A percentile compares a stretch with the other conserved stretches of the same genome.
Conservation (phyloP, 345 rosid genomes). For the Eucalyptus sp. region DNA sequence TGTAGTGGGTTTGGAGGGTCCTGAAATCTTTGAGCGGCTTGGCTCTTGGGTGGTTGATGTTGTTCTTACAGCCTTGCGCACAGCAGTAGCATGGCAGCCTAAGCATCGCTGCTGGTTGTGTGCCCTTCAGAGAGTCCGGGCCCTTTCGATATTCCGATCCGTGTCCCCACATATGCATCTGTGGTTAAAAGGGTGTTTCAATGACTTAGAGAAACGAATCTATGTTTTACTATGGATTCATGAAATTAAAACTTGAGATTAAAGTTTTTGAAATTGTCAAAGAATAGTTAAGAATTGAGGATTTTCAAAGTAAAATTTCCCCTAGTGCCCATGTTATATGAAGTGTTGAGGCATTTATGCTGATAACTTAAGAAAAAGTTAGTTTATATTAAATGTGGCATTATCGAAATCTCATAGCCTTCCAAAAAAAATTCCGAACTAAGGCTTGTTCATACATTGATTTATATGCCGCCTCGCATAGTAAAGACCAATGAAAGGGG, state of each 20-base stretch:
- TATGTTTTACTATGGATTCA: background rate
- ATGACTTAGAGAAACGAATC: background rate
- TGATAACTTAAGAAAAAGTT: background rate
- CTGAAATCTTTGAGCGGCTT: slow-evolving; percentile 72
- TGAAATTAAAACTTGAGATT: background rate
- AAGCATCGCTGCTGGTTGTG: slow-evolving; percentile 76
- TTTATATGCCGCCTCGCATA: background rate
- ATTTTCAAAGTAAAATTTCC: background rate
- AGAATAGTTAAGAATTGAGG: background rate
- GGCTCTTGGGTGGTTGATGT: slow-evolving; percentile 72
- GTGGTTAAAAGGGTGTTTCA: background rate
- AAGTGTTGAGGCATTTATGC: background rate
- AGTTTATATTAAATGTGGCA: background rate
- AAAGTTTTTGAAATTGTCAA: background rate
- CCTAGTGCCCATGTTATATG: background rate
- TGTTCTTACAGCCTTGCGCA: slow-evolving; percentile 75
- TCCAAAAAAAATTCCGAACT: background rate
- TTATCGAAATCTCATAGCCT: background rate
- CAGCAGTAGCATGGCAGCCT: slow-evolving; percentile 76
- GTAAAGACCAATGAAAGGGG: background rate
- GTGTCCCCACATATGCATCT: slow-evolving; percentile 96
- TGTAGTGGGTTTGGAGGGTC: slow-evolving; percentile 78
- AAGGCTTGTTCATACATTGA: background rate
- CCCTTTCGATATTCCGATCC: slow-evolving; percentile 75
- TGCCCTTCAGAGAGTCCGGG: slow-evolving; percentile 62